Base-by-base conservation (phyloP, 1,284 basidiomycete species). In the Ustilago curta region DNA sequence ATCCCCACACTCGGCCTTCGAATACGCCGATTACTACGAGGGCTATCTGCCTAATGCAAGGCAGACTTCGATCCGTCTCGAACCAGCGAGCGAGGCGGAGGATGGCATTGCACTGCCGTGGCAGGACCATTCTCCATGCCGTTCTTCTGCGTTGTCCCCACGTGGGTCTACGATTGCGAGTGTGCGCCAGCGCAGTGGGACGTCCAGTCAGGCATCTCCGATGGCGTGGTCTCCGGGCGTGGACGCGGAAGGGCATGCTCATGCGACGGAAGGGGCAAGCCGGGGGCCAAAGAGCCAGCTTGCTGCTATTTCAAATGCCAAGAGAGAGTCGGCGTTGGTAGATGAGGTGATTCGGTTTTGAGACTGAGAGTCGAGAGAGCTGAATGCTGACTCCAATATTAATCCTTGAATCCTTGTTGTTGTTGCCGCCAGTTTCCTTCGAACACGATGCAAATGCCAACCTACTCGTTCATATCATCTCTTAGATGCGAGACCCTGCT, bases 281-380 rank as follows among this genome's bases (percentile, higher is more conserved):
- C n/a, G 23, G 21, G 53, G 53, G 3, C n/a, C 21, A 8, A 61
- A 45, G 44, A 43, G 39, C 7, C 31, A 47, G 6, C 49, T 61
- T 12, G 49, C 54, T 31, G n/a, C 11, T 16, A 35, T 47, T 6
- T 29, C 51, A 3, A 27, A 32, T 21, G 18, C 11, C 16, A 0
- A 23, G 3, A 45, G 54, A 4, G 49, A 58, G 21, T 69, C 59
- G 35, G 42, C 37, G 1, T 44, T 57, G 37, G 61, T 56, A 1
- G 62, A 52, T 42, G 68, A 70, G 32, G 58, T 65, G 49, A 70
- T 70, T 21, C 52, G 58, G 7, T 70, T 70, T 35, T 65, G 47
- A 37, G 9, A 37, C 35, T 32, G 31, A 4, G 31, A 32, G 31
- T 32, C 11, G 43, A 18, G 19, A 29, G n/a, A 14, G 32, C 14